A percentile compares a stretch with the other conserved stretches of the same genome.
These are phyloP conservation scores for Dothideomycetes sp. DNA, from an alignment of 2,329 filamentous ascomycete species.

Conservation along the genomic window DNA sequence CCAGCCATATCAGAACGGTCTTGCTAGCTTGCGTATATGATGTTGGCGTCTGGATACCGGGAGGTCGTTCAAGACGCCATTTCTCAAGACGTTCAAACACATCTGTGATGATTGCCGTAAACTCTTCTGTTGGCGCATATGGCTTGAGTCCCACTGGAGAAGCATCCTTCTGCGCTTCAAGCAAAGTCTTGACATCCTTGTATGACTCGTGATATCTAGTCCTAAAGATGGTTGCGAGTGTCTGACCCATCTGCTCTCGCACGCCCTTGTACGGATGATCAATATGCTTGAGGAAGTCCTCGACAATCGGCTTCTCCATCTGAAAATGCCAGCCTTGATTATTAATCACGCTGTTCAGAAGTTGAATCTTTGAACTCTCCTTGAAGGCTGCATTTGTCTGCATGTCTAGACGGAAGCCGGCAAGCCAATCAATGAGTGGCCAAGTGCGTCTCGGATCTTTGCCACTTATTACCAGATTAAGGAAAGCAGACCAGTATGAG, in stretches of 20 bases:
- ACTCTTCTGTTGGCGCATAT: slow-evolving; percentile 68
- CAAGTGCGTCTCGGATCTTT: slow-evolving; percentile 82
- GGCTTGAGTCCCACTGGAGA: slow-evolving; percentile 79
- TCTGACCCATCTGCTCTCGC: slow-evolving; percentile 84
- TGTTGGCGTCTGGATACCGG: slow-evolving; percentile 85
- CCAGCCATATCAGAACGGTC: slow-evolving; percentile 90
- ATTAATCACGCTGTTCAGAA: slow-evolving; percentile 77
- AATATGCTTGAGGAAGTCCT: slow-evolving; percentile 82
- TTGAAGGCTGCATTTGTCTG: slow-evolving; percentile 95
- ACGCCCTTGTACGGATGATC: slow-evolving; percentile 98
- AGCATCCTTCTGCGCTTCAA: slow-evolving; percentile 65
- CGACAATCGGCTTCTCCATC: slow-evolving; percentile 72
- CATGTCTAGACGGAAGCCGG: slow-evolving; percentile 85
- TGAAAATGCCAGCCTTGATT: slow-evolving; percentile 96
- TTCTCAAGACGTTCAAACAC: slow-evolving; percentile 71
- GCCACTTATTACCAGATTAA: slow-evolving; percentile 77
- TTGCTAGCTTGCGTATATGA: slow-evolving; percentile 94
- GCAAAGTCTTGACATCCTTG: slow-evolving; percentile 61
- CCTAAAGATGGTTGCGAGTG: slow-evolving; percentile 77
- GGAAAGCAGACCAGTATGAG: slow-evolving; percentile 86
- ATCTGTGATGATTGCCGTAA: slow-evolving; percentile 57
- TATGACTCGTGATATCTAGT: slow-evolving; percentile 93
- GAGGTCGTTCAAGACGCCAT: slow-evolving; percentile 75
- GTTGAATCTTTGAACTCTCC: slow-evolving; percentile 88
- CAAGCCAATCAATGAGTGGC: slow-evolving; percentile 74